phyloP scores from a whole-genome alignment of 257 asterid species.

The Jasminum sambac region DNA sequence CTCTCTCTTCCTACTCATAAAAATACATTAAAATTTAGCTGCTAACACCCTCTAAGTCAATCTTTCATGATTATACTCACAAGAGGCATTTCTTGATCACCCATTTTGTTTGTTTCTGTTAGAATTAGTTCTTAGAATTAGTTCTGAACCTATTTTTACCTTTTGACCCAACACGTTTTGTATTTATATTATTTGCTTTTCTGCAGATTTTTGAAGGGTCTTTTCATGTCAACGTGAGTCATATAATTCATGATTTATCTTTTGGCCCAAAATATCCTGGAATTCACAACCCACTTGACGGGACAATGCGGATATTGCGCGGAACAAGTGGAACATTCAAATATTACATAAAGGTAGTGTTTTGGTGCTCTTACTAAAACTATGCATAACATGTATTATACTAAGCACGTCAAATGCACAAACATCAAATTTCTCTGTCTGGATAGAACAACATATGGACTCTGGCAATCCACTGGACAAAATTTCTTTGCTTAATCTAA shows the following conservation, averaged over 20 bases:
- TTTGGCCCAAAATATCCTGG: conserved; percentile 99
- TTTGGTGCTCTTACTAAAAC: background rate
- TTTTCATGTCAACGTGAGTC: conserved; percentile 94
- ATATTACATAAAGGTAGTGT: conserved; percentile 84
- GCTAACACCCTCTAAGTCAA: too few species aligned
- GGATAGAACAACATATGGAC: background rate
- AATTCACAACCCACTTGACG: conserved; percentile 96
- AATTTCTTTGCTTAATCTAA: too few species aligned
- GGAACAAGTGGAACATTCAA: conserved; percentile 95
- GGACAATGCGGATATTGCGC: conserved; percentile 71
- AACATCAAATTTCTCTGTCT: conserved; percentile 9
- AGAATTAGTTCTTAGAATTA: background rate
- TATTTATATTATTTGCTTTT: conserved; percentile 23
- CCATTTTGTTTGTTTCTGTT: background rate
- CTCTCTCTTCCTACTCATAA: too few species aligned
- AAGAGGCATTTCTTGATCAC: background rate
- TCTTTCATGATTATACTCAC: background rate
- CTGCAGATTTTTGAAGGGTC: conserved; percentile 85
- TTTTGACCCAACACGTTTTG: background rate
- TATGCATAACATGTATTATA: background rate
- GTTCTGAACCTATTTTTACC: background rate
- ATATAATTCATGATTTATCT: conserved; percentile 84
- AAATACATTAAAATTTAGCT: too few species aligned
- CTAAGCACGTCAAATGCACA: background rate
- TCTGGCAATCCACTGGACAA: too few species aligned